Conservation (phyloP, 768 basidiomycete species). For the Mrakia hoshinonis region DNA sequence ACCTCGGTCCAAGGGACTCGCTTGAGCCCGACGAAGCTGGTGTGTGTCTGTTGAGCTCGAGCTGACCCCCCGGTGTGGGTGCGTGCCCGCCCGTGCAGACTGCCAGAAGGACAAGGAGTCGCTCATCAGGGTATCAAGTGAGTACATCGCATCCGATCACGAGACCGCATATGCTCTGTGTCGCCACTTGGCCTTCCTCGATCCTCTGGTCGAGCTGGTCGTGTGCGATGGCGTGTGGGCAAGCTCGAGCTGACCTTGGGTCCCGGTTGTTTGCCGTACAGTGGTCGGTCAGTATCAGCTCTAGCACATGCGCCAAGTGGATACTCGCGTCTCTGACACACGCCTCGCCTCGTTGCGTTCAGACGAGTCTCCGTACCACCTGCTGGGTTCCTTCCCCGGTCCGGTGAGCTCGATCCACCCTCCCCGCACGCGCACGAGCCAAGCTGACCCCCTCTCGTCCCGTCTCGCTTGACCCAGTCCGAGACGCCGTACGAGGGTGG, state of each 20-base stretch:
- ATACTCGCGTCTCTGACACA: not conserved
- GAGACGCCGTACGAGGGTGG: slow-evolving; percentile 92
- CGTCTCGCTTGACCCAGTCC: slow-evolving; percentile 38
- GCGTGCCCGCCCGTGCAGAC: slow-evolving; percentile 47
- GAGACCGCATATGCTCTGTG: not conserved
- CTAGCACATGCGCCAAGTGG: not conserved
- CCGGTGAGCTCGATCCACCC: slow-evolving; percentile 45
- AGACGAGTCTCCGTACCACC: slow-evolving; percentile 82
- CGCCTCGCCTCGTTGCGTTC: slow-evolving; percentile 46
- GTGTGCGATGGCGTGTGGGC: not conserved
- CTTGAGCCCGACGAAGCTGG: not conserved
- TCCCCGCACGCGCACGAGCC: not conserved
- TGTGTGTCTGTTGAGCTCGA: not conserved
- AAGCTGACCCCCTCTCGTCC: slow-evolving; percentile 11
- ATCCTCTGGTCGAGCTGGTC: not conserved
- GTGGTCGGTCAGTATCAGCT: slow-evolving; percentile 14
- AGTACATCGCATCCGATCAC: slow-evolving; percentile 12
- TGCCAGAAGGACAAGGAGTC: slow-evolving; percentile 93
- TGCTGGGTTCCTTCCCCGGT: slow-evolving; percentile 82
- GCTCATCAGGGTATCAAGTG: slow-evolving; percentile 64
- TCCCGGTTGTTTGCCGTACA: not conserved
- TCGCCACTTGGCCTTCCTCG: not conserved
- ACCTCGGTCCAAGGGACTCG: too few relatives aligned
- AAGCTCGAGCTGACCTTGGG: slow-evolving; percentile 5
- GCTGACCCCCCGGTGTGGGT: not conserved